Evolutionary conservation across 805 yeast species (phyloP).

Genomic region (Spathaspora passalidarum): DNA sequence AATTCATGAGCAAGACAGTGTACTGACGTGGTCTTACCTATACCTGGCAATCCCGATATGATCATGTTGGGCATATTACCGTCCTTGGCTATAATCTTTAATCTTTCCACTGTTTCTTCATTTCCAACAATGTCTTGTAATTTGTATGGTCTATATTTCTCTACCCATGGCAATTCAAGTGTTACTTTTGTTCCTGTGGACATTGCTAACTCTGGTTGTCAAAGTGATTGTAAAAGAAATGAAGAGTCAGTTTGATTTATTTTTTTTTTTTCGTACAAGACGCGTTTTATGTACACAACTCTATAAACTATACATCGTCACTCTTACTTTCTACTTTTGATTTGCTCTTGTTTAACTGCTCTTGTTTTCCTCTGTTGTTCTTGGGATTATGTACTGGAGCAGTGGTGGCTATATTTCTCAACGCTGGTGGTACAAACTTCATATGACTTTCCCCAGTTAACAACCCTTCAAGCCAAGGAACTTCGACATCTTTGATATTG

Average conservation of each 20-base stretch:
- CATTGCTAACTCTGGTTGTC: too few species aligned
- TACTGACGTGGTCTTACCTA: constrained; percentile 93
- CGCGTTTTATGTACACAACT: neutral
- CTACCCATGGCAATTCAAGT: constrained; percentile 62
- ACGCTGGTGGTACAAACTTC: constrained; percentile 26
- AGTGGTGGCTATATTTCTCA: constrained; percentile 41
- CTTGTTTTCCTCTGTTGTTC: neutral
- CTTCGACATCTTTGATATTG: constrained; percentile 33
- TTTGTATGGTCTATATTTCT: constrained; percentile 82
- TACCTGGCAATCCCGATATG: constrained; percentile 94
- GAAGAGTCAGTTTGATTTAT: neutral
- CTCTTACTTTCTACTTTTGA: neutral
- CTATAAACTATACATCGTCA: neutral
- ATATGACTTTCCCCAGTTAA: constrained; percentile 13
- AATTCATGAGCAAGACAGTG: constrained; percentile 85
- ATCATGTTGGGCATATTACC: constrained; percentile 98
- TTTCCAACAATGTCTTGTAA: constrained; percentile 91
- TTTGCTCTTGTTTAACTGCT: neutral
- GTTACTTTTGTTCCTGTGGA: constrained; percentile 7
- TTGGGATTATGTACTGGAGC: neutral
- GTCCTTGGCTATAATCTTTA: constrained; percentile 79
- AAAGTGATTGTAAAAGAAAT: neutral
- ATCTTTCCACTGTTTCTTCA: constrained; percentile 80
- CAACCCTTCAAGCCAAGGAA: constrained; percentile 45
- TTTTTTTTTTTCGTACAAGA: neutral